These are phyloP conservation scores for Hortaea sp. DNA, from an alignment of 2,329 filamentous ascomycete species.

Conservation along the genomic window DNA sequence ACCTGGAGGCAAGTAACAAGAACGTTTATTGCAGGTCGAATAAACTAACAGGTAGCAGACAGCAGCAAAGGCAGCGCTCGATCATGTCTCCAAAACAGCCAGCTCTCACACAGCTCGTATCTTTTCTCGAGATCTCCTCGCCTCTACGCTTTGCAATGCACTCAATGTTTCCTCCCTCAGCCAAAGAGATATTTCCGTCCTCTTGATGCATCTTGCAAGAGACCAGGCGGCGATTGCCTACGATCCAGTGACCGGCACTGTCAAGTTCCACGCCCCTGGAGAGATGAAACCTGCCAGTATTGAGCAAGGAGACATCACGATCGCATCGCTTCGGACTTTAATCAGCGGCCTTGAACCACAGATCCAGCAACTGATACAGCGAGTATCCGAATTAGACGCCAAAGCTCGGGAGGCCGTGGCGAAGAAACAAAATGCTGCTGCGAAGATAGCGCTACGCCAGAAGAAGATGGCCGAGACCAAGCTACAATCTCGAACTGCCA, in stretches of 20 bases:
- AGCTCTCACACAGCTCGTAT: slow-evolving; percentile 24
- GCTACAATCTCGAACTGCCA: slow-evolving; percentile 60
- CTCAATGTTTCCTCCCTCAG: slow-evolving; percentile 22
- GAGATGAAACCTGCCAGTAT: slow-evolving; percentile 39
- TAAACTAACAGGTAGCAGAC: slow-evolving; percentile 10
- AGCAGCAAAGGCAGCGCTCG: slow-evolving; percentile 33
- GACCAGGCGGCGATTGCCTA: slow-evolving; percentile 42
- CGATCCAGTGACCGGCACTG: slow-evolving; percentile 36
- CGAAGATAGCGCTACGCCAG: slow-evolving; percentile 66
- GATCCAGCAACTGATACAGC: slow-evolving; percentile 52
- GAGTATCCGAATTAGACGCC: slow-evolving; percentile 39
- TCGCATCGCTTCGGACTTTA: slow-evolving; percentile 69
- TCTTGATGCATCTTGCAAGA: slow-evolving; percentile 32
- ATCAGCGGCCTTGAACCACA: slow-evolving; percentile 57
- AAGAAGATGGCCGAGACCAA: slow-evolving; percentile 74
- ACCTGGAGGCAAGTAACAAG: slow-evolving; percentile 42
- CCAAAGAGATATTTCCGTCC: slow-evolving; percentile 37
- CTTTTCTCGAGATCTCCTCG: slow-evolving; percentile 22
- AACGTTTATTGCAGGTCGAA: not conserved
- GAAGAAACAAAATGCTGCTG: slow-evolving; percentile 63
- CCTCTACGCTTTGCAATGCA: slow-evolving; percentile 14
- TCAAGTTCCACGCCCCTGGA: slow-evolving; percentile 60
- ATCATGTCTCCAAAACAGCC: slow-evolving; percentile 21
- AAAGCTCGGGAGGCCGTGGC: slow-evolving; percentile 61
- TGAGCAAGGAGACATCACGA: slow-evolving; percentile 67